Base-by-base conservation (phyloP, 2,329 filamentous ascomycete species). In the Verticillium albo-atrum region DNA sequence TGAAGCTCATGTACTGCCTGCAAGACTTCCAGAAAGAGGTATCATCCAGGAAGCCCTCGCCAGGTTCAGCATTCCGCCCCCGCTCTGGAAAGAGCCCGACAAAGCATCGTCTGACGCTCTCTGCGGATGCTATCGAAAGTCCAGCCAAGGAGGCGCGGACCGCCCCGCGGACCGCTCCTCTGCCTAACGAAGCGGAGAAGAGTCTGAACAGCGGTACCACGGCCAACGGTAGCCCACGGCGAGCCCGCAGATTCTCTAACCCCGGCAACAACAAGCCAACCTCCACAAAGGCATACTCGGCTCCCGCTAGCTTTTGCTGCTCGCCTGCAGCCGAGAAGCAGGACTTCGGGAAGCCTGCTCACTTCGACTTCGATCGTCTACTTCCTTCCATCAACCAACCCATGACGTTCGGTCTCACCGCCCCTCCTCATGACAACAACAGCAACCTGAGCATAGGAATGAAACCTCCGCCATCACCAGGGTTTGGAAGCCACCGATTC, bases 1-100 rank as follows among this genome's bases (percentile, higher is more conserved):
- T 96, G 91, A 91, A 91, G 65, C 80, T 96, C 65, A 92, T 96
- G 82, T 95, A 95, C 80, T 92, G 91, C 65, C 77, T 96, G 54
- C 90, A 93, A 71, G 90, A 94, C 68, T 94, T 93, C 70, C 86
- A 88, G 65, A 88, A 88, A 68, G 79, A 87, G 55, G 71, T 88
- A 3, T 74, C 80, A 1, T 82, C 79, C 68, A 84, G 78, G 71
- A 82, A 76, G 64, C 62, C 74, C 4, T 67, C 75, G 1, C 72
- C 76, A 17, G 75, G 72, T 28, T 77, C 82, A 62, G 73, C 83
- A 65, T 70, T 82, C 68, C 75, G 80, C 72, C 78, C 74, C 27
- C 77, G 79, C 35, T 74, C 74, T 23, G 83, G 81, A 54, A 77
- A 82, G 61, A 86, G 82, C 61, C 80, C 84, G 7, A 82, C 81